Conservation (phyloP, 2,329 filamentous ascomycete species). For the Biscogniauxia mediterranea region DNA sequence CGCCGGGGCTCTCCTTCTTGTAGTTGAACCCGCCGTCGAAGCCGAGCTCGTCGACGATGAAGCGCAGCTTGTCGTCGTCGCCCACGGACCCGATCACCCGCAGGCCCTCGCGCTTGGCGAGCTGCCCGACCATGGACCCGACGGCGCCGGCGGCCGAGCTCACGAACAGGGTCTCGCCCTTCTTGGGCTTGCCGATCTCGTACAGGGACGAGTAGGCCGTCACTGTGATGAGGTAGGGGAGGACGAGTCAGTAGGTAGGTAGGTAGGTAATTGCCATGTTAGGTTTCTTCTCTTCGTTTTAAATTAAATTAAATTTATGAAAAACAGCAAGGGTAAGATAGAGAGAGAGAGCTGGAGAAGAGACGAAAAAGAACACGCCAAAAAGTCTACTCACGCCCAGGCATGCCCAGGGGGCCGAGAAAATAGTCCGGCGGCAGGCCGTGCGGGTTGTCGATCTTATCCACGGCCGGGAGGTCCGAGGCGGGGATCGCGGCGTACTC, state of each 20-base stretch:
- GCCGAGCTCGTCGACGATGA: conserved; percentile 64
- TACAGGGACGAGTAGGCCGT: conserved; percentile 75
- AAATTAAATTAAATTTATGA: too few relatives aligned
- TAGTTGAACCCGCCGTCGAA: conserved; percentile 80
- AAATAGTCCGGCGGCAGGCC: conserved; percentile 60
- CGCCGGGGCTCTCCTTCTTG: conserved; percentile 67
- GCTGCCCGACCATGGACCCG: conserved; percentile 71
- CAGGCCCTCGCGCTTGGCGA: conserved; percentile 74
- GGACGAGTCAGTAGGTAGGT: too few relatives aligned
- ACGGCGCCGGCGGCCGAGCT: conserved; percentile 73
- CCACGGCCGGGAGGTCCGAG: conserved; percentile 25
- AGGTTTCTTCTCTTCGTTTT: too few relatives aligned
- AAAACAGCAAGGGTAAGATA: too few relatives aligned
- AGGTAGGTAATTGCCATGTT: too few relatives aligned
- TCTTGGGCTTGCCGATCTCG: conserved; percentile 71
- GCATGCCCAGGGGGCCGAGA: conserved; percentile 72
- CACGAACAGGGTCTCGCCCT: conserved; percentile 76
- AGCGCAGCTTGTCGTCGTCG: conserved; percentile 72
- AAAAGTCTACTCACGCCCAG: conserved; percentile 44
- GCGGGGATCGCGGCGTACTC: conserved; percentile 53
- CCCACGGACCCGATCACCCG: conserved; percentile 73
- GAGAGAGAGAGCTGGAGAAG: too few relatives aligned
- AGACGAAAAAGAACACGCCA: too few relatives aligned
- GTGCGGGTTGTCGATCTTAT: conserved; percentile 63
- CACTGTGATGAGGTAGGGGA: conserved; percentile 36